Base-by-base conservation (phyloP, 106 monocot species). In the Dendrobium catenatum region DNA sequence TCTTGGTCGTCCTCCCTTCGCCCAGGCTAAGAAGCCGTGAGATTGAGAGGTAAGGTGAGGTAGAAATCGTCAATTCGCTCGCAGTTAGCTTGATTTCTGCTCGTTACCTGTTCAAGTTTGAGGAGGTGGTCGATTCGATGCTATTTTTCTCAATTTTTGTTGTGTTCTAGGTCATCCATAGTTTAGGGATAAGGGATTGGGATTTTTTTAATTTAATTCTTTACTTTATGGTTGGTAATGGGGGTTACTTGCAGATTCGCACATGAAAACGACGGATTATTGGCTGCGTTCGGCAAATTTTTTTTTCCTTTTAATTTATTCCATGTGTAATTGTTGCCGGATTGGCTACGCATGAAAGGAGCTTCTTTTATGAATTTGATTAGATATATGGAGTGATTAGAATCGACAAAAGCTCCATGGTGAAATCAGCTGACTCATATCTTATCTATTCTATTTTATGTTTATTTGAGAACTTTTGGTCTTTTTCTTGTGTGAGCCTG, bases 111-210 rank as follows among this genome's bases (percentile, higher is more conserved):
- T 42, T 73, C 46, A 17, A 5, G 16, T 42, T 73, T 73, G 73
- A 15, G 43, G 74, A 43, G 74, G 42, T 75, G 20, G 44, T 75
- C 74, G 74, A 75, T 43, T 75, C 43, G 74, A 75, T 44, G 43
- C 4, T 44, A 22, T 43, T 41, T 42, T 24, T 0, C 1, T 19
- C 1, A 24, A 64, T 19, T 43, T 44, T 75, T 51, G 51, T 15
- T 43, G 74, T 1, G 41, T 44, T 6, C 19, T 42, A 15, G 2
- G 41, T 44, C n/a, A 75, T 75, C 19, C 44, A 75, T 75, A 9
- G 31, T 75, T 20, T 51, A 18, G 74, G n/a, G 40, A 42, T 29
- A 43, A 51, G 16, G 24, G 20, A 19, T 74, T 43, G 74, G 74
- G 19, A 20, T 75, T 20, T 75, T 43, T 72, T 74, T 73, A 18